Percentiles rank a stretch among this genome's conserved stretches.
Conservation (phyloP, 306 rosid genomes). For the Glycine soja region DNA sequence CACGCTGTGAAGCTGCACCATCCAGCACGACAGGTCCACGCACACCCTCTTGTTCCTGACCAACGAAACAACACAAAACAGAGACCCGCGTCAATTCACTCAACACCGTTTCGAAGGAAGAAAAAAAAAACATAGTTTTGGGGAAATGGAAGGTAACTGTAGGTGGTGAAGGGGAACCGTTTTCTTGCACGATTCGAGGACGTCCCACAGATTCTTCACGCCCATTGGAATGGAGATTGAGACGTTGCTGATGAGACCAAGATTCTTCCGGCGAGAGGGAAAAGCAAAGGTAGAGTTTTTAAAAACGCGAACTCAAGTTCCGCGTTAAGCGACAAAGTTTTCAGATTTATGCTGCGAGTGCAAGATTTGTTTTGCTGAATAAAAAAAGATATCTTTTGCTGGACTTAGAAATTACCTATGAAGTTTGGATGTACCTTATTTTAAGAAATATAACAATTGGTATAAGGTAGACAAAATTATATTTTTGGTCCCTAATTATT, state of each 20-base stretch:
- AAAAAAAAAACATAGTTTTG: conserved; percentile 8
- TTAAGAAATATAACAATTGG: no score
- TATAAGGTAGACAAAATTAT: no score
- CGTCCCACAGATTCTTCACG: conserved; percentile 81
- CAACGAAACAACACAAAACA: conserved; percentile 22
- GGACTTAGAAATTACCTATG: no score
- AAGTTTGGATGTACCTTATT: no score
- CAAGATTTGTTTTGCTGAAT: no score
- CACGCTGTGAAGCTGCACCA: conserved; percentile 77
- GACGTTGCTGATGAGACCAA: conserved; percentile 10
- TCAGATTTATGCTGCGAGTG: background rate
- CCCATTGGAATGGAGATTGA: conserved; percentile 62
- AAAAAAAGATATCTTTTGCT: no score
- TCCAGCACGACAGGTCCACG: conserved; percentile 90
- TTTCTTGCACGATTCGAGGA: conserved; percentile 89
- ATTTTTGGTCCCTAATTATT: no score
- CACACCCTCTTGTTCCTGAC: conserved; percentile 82
- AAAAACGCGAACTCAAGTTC: background rate
- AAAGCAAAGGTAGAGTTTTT: background rate
- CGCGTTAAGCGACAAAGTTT: background rate
- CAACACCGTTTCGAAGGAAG: background rate
- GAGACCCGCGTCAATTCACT: conserved; percentile 3
- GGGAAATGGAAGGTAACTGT: conserved; percentile 52
- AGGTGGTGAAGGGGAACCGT: conserved; percentile 77
- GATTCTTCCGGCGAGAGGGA: conserved; percentile 28